These are phyloP conservation scores for Fusarium sp. DNA, from an alignment of 2,329 filamentous ascomycete genomes.

Conservation along the genomic window DNA sequence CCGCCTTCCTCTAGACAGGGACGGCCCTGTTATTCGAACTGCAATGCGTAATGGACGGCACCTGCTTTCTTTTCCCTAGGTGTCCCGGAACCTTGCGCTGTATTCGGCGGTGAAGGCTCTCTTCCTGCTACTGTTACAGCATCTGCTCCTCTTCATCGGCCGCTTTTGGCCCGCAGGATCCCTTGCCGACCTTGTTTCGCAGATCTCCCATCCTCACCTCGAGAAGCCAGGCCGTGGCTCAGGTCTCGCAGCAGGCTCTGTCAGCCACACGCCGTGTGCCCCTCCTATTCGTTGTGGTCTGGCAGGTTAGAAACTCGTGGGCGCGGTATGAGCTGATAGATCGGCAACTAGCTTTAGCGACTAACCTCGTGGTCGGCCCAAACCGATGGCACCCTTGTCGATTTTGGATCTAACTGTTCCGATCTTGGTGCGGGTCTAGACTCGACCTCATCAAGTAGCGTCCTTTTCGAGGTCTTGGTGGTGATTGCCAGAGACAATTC, in stretches of 20 bases:
- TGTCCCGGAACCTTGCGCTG: background rate
- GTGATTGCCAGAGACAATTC: conserved; percentile 21
- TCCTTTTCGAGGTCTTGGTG: conserved; percentile 3
- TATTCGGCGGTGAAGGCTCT: background rate
- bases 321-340: conserved; percentile 39
- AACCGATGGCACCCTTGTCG: conserved; percentile 42
- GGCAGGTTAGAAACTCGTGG: conserved; percentile 27
- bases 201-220: conserved; percentile 11
- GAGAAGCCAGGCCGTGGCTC: background rate
- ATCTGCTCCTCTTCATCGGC: background rate
- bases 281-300: conserved; percentile 27
- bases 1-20: conserved; percentile 14
- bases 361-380: conserved; percentile 41
- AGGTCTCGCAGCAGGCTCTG: conserved; percentile 20
- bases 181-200: conserved; percentile 20
- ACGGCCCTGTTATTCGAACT: conserved; percentile 4
- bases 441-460: conserved; percentile 22
- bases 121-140: background rate
- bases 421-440: conserved; percentile 42
- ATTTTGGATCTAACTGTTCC: conserved; percentile 41
- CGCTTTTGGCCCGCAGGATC: background rate
- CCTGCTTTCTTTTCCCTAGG: background rate
- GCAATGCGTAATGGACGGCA: background rate
- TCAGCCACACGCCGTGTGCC: conserved; percentile 18
- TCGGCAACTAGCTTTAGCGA: conserved; percentile 44